Base-by-base conservation (phyloP, 2,329 filamentous ascomycete species). In the Penicillium olsonii region DNA sequence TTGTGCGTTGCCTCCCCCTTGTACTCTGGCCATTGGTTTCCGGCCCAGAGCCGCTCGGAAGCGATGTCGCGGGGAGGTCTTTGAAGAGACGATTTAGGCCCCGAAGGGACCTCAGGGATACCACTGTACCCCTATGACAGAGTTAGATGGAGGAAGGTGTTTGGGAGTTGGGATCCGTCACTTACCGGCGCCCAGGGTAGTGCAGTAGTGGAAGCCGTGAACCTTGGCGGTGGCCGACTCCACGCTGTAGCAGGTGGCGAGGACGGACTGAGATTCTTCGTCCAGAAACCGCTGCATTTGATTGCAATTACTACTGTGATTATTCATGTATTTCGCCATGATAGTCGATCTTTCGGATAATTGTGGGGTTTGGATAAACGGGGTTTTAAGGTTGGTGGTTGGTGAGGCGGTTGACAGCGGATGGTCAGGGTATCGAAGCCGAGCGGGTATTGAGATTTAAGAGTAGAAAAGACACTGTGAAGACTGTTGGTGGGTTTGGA, bases 41-140 rank as follows among this genome's bases (percentile, higher is more conserved):
- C 64, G 48, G 68, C 54, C 61, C 57, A 65, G 56, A 52, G 61
- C 72, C 85, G 80, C 77, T 87, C 80, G 70, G 81, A 79, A 70
- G 83, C 79, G 68, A 85, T 85, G 78, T 84, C 85, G 81, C 90
- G 87, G 84, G 88, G 88, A 88, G 90, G 90, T 77, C 90, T 95
- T 88, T 83, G 83, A 67, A 87, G 86, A 75, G 87, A 88, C 75
- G 87, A 89, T 78, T 90, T 88, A 76, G 89, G 79, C 78, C 89
- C 90, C 85, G 86, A 85, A 80, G 85, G 84, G 81, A 89, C 88
- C 88, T 92, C 88, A 92, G 88, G 88, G 87, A 91, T 88, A 90
- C 88, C 88, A 92, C 88, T 90, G 86, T 76, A 85, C 85, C 84
- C 87, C 87, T 86, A 68, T 44, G 12, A 22, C 0, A 41, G n/a